Evolutionary conservation across 352 stramenopile species (phyloP), one percentile per base, ranked within the genome.

Genomic region (Globisporangium solare): DNA sequence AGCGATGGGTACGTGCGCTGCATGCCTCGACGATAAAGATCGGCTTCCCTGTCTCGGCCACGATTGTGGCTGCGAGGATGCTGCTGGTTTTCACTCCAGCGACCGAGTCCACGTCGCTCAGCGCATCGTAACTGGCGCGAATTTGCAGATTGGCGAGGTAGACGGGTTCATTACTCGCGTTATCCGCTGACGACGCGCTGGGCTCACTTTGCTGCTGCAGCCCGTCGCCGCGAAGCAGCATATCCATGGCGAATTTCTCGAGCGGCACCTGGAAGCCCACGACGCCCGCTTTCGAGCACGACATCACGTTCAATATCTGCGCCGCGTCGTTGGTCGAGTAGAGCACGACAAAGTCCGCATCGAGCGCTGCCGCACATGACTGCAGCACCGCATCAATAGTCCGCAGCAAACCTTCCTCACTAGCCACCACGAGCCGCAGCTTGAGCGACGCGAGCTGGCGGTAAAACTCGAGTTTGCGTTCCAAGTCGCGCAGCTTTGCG

Each of bases 11-110:
- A 8, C 67, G 73, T 12, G 61, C 59, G 51, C 73, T 83, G 17
- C 79, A 69, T 6, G 72, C 79, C 40, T 89, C 79, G 5, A 89
- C 51, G 15, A 89, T 65, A 52, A 87, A 88, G 12, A 82, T 74
- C 8, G 71, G 73, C 35, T 70, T 72, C 2, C 68, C 69, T 18
- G 61, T 58, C 39, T 86, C 79, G 41, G 86, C 77, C 7, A 75
- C 62, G 47, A 89, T 73, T 7, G 67, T 60, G 27, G 62, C 68
- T 1, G 64, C 65, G 1, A 77, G 47, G 6, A 67, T 40, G 18
- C 70, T 82, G n/a, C 48, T 53, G 0, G 70, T 79, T 14, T 41
- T 55, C 13, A 60, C 22, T 2, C 55, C 52, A 6, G 58, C 56
- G 15, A 48, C 59, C 0, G 64, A 76, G 39, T 89, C 79, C 13